Conservation (phyloP, 768 basidiomycete genomes). For the Chlorophyllum brunneum region DNA sequence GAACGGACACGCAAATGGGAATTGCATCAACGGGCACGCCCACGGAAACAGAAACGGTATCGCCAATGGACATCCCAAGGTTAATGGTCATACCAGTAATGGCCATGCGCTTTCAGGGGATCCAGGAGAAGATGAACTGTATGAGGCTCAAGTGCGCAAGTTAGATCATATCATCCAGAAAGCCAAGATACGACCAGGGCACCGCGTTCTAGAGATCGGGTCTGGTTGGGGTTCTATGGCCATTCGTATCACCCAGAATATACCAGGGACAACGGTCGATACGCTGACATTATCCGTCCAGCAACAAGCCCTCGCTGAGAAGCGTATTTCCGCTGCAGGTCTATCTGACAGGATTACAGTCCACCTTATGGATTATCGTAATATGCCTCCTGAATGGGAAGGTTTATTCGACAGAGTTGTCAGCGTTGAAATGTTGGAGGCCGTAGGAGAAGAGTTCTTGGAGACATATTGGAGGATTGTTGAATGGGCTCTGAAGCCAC, state of each 20-base stretch:
- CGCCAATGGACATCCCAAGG: neutral
- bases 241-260: constrained; percentile 51
- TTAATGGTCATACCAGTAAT: neutral
- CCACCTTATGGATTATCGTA: constrained; percentile 74
- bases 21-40: neutral
- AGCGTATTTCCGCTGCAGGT: constrained; percentile 51
- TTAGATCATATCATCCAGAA: constrained; percentile 60
- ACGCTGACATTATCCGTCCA: constrained; percentile 70
- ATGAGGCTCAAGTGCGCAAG: constrained; percentile 57
- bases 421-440: constrained; percentile 78
- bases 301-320: constrained; percentile 55
- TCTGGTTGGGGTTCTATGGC: constrained; percentile 77
- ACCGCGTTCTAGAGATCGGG: constrained; percentile 63
- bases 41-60: neutral
- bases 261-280: constrained; percentile 58
- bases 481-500: constrained; percentile 62
- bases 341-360: constrained; percentile 51
- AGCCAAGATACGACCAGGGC: constrained; percentile 54
- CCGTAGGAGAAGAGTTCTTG: constrained; percentile 64
- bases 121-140: constrained; percentile 20
- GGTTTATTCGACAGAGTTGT: constrained; percentile 65
- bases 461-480: constrained; percentile 60
- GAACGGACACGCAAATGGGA: neutral
- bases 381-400: constrained; percentile 60
- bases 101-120: neutral